Base-by-base conservation (phyloP, 176 grass and related monocot species). In the Avena insularis region DNA sequence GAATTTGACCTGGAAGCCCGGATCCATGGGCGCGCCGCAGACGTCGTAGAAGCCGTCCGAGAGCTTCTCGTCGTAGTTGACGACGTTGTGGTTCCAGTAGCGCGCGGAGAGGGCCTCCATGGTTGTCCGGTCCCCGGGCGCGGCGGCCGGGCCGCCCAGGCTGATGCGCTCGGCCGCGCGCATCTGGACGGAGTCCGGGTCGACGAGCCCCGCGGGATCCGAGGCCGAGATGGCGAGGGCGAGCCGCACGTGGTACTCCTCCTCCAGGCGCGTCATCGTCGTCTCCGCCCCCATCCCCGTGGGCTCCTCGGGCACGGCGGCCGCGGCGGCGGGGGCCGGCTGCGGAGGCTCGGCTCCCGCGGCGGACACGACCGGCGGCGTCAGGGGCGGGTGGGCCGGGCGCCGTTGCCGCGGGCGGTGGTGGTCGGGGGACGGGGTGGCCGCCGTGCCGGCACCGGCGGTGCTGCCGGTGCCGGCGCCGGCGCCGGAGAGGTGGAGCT, bases 121-220 rank as follows among this genome's bases (percentile, higher is more conserved):
- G 59, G 84, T 82, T 33, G 62, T 88, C 74, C 84, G 79, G 80
- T 88, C 87, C 12, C 68, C 69, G 23, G 58, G 81, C 68, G 43
- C 81, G 51, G n/a, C 79, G 2, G 53, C 57, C 10, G 20, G 79
- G 7, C 31, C 55, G 5, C 93, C 94, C 12, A 99, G 87, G 89
- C 97, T 99, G 82, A 96, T 99, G 77, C 91, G 92, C 92, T 99
- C 95, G 15, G 97, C 97, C 0, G 85, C 97, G 59, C 93, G 93
- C 82, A 99, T 96, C 89, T 99, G 97, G n/a, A 99, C 92, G 69
- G 90, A 94, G 88, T 99, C 97, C 2, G 94, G 85, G 81, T 99
- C 97, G 76, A 96, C 89, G 12, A 96, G 78, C 9, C 94, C 97
- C 67, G 90, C 91, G 62, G 93, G 97, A 83, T 99, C 94, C 12